Evolutionary conservation across 2,329 filamentous ascomycete species (phyloP).

Genomic region (Aspergillus sojae): DNA sequence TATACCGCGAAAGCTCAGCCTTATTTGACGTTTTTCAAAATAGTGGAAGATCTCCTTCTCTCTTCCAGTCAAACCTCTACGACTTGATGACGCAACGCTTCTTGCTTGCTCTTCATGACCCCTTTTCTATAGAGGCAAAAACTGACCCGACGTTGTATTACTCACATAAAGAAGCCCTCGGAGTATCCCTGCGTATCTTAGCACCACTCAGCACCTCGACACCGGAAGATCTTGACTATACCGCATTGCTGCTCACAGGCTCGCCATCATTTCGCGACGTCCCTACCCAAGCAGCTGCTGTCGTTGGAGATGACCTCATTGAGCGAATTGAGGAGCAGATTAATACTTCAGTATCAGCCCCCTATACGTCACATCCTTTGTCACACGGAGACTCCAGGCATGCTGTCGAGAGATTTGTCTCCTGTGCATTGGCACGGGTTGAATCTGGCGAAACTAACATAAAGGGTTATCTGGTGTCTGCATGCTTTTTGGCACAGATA

Average conservation of each 20-base stretch:
- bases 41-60: not conserved
- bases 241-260: constrained; percentile 1
- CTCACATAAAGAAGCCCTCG: constrained; percentile 3
- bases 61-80: constrained; percentile 9
- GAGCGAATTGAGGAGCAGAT: not conserved
- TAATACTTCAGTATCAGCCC: not conserved
- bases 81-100: constrained; percentile 12
- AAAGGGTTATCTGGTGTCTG: not conserved
- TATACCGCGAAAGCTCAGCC: not conserved
- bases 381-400: not conserved
- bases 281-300: constrained; percentile 1
- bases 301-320: not conserved
- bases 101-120: constrained; percentile 10
- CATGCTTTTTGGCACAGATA: not conserved
- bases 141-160: constrained; percentile 2
- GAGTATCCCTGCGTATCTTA: not conserved
- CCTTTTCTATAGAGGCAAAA: constrained; percentile 9
- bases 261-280: constrained; percentile 8
- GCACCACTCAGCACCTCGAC: not conserved
- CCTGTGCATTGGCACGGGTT: not conserved
- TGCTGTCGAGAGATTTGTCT: not conserved
- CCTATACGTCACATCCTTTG: not conserved
- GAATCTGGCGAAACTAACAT: not conserved
- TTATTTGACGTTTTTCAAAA: not conserved
- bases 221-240: not conserved